Conservation (phyloP, 2,329 filamentous ascomycete genomes). For the Phaeoacremonium minimum region DNA sequence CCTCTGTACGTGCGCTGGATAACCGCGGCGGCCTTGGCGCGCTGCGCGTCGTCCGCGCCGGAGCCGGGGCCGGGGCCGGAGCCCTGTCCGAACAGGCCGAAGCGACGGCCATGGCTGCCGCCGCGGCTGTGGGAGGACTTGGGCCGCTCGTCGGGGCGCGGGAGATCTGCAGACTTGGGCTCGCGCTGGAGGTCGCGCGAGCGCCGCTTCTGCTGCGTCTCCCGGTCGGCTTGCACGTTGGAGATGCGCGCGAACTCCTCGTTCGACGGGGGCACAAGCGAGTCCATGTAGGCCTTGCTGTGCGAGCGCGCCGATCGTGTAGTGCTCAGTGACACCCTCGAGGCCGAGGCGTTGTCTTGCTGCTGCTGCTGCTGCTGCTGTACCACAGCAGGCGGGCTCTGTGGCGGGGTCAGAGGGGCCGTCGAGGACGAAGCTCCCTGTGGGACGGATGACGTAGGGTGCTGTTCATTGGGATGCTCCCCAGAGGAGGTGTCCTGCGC, state of each 20-base stretch:
- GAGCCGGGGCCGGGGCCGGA: constrained; percentile 7
- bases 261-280: constrained; percentile 39
- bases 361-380: too few relatives aligned
- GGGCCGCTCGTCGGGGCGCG: constrained; percentile 4
- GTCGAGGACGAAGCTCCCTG: too few relatives aligned
- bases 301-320: constrained; percentile 18
- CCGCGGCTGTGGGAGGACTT: constrained; percentile 2
- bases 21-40: constrained; percentile 44
- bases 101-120: too few relatives aligned
- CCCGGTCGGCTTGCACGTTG: constrained; percentile 41
- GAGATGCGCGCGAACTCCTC: constrained; percentile 44
- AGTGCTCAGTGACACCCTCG: constrained; percentile 14
- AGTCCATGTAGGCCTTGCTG: constrained; percentile 46
- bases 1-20: constrained; percentile 75
- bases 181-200: constrained; percentile 29
- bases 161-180: constrained; percentile 17
- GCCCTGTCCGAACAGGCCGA: constrained; percentile 6
- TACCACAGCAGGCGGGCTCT: not conserved
- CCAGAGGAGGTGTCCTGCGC: too few relatives aligned
- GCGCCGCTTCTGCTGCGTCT: constrained; percentile 36
- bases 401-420: not conserved
- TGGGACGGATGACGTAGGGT: too few relatives aligned
- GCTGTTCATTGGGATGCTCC: too few relatives aligned
- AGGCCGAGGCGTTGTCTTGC: constrained; percentile 9
- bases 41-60: constrained; percentile 15